Evolutionary conservation across 108 stramenopile genomes (phyloP), one percentile per base, ranked within the genome.

Genomic region (Skeletonema tropicum): DNA sequence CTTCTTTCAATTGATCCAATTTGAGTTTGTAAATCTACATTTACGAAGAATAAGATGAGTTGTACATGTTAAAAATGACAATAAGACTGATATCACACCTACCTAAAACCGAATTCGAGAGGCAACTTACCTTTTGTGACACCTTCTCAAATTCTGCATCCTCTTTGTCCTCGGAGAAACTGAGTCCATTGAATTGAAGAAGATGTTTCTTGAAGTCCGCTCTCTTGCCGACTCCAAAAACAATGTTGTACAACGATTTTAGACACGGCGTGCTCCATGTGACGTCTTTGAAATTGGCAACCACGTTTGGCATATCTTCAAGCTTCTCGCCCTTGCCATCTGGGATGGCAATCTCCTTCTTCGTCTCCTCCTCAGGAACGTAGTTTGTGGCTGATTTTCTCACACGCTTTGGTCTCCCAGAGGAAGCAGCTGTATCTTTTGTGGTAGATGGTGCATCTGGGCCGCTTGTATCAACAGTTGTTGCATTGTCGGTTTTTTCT

Each of bases 141-240:
- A 55, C 52, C 52, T 75, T 82, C 6, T 57, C 19, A 30, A 52
- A 61, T 57, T 82, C 80, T 29, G 61, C 74, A 52, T 81, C 80
- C 32, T 82, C 80, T 23, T 58, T 42, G 15, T 74, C 80, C 64
- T 71, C 73, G 1, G 74, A 63, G 52, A 71, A 82, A 26, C 66
- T 69, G 10, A 82, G 29, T 21, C 80, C 80, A 65, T 60, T 82
- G 70, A 82, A 82, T 62, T 75, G 38, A 35, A 82, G 74, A 25
- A 82, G 80, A 41, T 75, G 63, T 5, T 68, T 30, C 60, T 82
- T 82, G 63, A 75, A 75, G 1, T 82, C 74, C 48, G 70, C 74
- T 64, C 75, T 82, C 65, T 75, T 63, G 3, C 80, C 80, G 35
- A 57, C 38, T n/a, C 80, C 73, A 19, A 82, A 71, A 14, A 75